Conservation (phyloP, 1,284 basidiomycete species). For the Rhodotorula sp. region DNA sequence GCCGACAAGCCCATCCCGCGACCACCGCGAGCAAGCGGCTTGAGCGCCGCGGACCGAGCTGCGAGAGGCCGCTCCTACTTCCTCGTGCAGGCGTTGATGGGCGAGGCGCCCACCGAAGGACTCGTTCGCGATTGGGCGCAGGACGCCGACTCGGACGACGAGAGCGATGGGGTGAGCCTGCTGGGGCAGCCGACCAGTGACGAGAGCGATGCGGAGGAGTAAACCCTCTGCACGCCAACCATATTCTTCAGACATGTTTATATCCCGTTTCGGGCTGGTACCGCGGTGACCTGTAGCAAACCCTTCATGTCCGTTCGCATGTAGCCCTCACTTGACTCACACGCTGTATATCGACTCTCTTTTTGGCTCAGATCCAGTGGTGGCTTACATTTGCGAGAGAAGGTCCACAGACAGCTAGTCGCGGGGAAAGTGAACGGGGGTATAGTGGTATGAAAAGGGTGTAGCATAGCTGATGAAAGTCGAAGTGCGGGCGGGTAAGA, state of each 20-base stretch:
- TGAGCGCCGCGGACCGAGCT: constrained; percentile 21
- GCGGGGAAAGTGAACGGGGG: too few relatives aligned
- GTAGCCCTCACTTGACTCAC: too few relatives aligned
- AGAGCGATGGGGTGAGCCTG: constrained; percentile 2
- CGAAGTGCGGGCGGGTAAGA: too few relatives aligned
- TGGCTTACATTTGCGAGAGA: too few relatives aligned
- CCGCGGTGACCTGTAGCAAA: too few relatives aligned
- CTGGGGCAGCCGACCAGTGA: background rate
- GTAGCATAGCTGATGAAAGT: background rate
- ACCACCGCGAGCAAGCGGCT: background rate
- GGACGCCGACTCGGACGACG: background rate
- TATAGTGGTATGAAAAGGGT: background rate
- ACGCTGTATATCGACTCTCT: too few relatives aligned
- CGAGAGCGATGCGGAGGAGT: background rate
- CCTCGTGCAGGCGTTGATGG: constrained; percentile 32
- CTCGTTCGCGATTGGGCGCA: constrained; percentile 27
- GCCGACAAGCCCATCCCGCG: constrained; percentile 9
- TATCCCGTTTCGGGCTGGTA: too few relatives aligned
- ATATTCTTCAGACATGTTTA: too few relatives aligned
- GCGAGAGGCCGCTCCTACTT: constrained; percentile 19
- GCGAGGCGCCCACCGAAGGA: constrained; percentile 21
- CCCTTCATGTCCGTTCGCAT: too few relatives aligned
- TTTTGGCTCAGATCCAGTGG: too few relatives aligned
- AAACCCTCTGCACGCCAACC: background rate
- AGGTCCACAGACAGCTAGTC: too few relatives aligned